phyloP scores from a whole-genome alignment of 768 basidiomycete species.

The Inosperma sp. region DNA sequence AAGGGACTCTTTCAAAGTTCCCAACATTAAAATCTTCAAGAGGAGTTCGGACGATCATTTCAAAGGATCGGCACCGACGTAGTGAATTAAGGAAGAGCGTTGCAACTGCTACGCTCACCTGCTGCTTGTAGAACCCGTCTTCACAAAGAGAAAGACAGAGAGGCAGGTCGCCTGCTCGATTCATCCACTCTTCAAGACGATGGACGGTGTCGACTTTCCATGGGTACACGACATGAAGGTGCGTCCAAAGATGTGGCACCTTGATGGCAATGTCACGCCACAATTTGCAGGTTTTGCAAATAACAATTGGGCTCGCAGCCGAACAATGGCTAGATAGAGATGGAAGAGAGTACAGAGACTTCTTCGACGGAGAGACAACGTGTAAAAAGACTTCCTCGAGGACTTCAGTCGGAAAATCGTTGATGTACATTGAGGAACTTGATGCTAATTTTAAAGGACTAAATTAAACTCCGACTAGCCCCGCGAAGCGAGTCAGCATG shows the following conservation, averaged over 20 bases:
- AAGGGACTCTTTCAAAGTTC: neutral
- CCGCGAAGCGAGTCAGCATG: too few species aligned
- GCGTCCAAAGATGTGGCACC: neutral
- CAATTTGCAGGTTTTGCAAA: neutral
- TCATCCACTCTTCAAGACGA: neutral
- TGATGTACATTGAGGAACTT: neutral
- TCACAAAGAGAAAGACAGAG: neutral
- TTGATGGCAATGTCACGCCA: neutral
- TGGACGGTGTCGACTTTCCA: neutral
- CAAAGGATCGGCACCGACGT: neutral
- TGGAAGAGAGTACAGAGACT: neutral
- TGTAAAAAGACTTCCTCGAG: neutral
- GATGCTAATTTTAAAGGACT: too few species aligned
- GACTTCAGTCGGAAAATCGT: neutral
- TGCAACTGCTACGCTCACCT: neutral
- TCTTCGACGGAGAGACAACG: neutral
- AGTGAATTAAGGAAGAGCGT: neutral
- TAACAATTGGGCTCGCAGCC: neutral
- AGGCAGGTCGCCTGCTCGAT: neutral
- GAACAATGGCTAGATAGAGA: neutral
- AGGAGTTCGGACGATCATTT: neutral
- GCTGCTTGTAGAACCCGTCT: neutral
- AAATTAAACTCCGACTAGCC: too few species aligned
- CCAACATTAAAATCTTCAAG: neutral
- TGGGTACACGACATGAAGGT: constrained; percentile 1